These are phyloP conservation scores for Neurospora sp. DNA, from an alignment of 495 filamentous ascomycete species.

Conservation along the genomic window DNA sequence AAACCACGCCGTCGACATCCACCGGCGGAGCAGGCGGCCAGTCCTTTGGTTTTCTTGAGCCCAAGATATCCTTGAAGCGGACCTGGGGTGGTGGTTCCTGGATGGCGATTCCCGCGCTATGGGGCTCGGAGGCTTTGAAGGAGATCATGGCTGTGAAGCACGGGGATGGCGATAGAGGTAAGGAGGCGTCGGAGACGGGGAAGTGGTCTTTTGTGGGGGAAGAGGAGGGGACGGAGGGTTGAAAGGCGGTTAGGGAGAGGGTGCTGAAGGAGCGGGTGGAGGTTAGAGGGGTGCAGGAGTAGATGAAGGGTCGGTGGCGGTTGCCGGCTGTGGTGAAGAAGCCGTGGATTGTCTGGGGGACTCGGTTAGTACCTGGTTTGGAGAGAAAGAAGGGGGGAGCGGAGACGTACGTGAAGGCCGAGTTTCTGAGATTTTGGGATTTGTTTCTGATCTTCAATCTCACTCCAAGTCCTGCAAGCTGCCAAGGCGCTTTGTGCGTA, in stretches of 20 bases:
- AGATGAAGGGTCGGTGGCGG: conserved; percentile 48
- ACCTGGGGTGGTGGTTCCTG: conserved; percentile 28
- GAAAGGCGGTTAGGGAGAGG: conserved; percentile 46
- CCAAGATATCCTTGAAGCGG: conserved; percentile 28
- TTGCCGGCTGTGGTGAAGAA: conserved; percentile 52
- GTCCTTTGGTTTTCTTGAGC: conserved; percentile 16
- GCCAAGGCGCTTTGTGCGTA: conserved; percentile 57
- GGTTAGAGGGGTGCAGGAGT: conserved; percentile 43
- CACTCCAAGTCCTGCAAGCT: conserved; percentile 39
- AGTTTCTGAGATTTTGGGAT: conserved; percentile 19
- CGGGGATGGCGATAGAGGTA: conserved; percentile 31
- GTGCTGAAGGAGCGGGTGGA: conserved; percentile 49
- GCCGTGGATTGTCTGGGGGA: conserved; percentile 50
- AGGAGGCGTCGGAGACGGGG: conserved; percentile 23
- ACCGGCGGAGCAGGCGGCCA: conserved; percentile 35
- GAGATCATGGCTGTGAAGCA: conserved; percentile 53
- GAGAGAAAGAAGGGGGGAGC: not conserved
- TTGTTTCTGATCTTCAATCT: conserved; percentile 26
- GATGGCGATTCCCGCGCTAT: conserved; percentile 19
- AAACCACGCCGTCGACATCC: conserved; percentile 26
- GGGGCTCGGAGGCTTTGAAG: conserved; percentile 41
- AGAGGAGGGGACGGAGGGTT: conserved; percentile 29
- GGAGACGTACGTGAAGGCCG: conserved; percentile 47
- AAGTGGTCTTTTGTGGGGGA: conserved; percentile 22
- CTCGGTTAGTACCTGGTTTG: not conserved